Conservation (phyloP, 2,329 filamentous ascomycete species). For the Hymenoscyphus infarciens region DNA sequence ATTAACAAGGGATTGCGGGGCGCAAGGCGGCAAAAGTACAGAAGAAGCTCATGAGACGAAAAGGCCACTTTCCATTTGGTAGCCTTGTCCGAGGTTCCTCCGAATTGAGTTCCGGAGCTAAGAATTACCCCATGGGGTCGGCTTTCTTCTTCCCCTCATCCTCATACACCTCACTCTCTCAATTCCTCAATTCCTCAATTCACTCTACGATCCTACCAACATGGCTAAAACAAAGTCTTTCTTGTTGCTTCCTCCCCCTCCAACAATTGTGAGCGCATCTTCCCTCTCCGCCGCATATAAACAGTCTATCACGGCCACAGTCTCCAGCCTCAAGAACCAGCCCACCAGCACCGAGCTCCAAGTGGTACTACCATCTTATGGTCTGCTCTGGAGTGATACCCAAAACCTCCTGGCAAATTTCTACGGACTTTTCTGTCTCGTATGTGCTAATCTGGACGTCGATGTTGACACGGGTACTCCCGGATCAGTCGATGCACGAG, state of each 20-base stretch:
- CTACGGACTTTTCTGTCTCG: conserved; percentile 72
- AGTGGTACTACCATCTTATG: conserved; percentile 60
- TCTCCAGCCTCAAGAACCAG: conserved; percentile 46
- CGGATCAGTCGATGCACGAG: conserved; percentile 70
- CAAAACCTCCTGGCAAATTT: conserved; percentile 73
- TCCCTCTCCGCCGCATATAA: conserved; percentile 58
- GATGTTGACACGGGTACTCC: conserved; percentile 60
- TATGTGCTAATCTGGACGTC: conserved; percentile 58
- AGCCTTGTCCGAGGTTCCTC: not conserved
- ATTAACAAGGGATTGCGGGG: not conserved
- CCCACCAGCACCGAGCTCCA: conserved; percentile 27
- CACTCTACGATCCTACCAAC: not conserved
- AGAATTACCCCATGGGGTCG: not conserved
- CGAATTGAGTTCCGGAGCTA: not conserved
- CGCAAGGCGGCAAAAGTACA: not conserved
- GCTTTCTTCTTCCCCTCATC: not conserved
- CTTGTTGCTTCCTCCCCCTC: conserved; percentile 62
- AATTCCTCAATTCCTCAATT: no score
- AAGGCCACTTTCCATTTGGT: not conserved
- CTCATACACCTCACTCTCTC: no score
- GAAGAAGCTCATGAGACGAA: not conserved
- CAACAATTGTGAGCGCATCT: conserved; percentile 49
- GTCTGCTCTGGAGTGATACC: conserved; percentile 56
- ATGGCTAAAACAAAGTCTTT: conserved; percentile 41
- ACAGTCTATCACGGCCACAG: conserved; percentile 51